These are phyloP conservation scores for Hirsutella minnesotensis DNA, from an alignment of 2,329 filamentous ascomycete species.

Conservation along the genomic window DNA sequence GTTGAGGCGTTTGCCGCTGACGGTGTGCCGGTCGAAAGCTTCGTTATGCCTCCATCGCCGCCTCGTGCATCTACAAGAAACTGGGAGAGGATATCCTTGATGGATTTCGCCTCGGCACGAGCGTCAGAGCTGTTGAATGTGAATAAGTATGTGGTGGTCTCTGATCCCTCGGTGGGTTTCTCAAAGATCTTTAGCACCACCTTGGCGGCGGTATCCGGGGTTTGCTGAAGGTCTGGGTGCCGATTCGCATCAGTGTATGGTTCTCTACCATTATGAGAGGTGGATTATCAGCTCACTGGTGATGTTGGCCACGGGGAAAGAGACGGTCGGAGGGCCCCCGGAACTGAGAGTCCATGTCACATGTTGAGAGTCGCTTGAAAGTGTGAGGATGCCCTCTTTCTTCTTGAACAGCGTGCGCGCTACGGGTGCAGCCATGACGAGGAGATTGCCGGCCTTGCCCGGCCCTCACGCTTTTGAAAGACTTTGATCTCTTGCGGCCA, in stretches of 20 bases:
- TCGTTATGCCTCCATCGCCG: constrained; percentile 37
- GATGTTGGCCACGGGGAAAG: constrained; percentile 62
- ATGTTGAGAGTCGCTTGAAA: constrained; percentile 60
- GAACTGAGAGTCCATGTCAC: constrained; percentile 72
- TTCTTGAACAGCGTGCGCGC: constrained; percentile 82
- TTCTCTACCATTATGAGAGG: background rate
- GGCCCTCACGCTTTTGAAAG: background rate
- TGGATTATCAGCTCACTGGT: constrained; percentile 51
- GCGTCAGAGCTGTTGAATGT: constrained; percentile 76
- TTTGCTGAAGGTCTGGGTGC: constrained; percentile 75
- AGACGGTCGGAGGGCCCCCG: constrained; percentile 52
- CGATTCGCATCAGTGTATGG: background rate
- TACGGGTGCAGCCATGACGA: constrained; percentile 43
- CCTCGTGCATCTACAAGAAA: constrained; percentile 61
- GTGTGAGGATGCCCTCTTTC: constrained; percentile 74
- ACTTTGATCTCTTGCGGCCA: too few relatives aligned
- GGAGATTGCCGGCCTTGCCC: background rate
- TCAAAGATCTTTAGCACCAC: constrained; percentile 91
- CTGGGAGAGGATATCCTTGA: constrained; percentile 71
- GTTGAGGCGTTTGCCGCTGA: constrained; percentile 14
- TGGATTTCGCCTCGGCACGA: constrained; percentile 69
- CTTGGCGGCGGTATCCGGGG: constrained; percentile 75
- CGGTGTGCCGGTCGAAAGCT: constrained; percentile 23
- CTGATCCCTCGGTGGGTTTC: constrained; percentile 45
- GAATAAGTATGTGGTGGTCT: constrained; percentile 68